phyloP scores from a whole-genome alignment of 148 eudicot genomes.

The Silene latifolia region DNA sequence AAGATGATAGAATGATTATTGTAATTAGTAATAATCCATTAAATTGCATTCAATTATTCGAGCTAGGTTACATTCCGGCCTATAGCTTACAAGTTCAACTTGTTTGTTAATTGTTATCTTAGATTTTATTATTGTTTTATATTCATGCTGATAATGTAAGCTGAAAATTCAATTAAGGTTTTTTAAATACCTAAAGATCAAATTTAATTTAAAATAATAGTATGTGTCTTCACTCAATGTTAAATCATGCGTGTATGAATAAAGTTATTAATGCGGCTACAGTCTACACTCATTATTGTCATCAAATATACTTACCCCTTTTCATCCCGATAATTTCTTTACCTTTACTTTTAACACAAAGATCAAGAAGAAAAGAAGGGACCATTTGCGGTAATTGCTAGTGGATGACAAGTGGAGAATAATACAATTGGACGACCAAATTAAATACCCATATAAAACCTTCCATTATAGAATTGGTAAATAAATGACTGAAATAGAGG shows the following conservation, averaged over 20 bases:
- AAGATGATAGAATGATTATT: background rate
- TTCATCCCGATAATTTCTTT: too few species aligned
- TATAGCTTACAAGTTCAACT: background rate
- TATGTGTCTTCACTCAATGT: background rate
- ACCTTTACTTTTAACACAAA: too few species aligned
- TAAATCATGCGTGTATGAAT: conserved; percentile 1
- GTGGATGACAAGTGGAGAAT: too few species aligned
- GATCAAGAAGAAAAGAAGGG: too few species aligned
- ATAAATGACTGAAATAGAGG: too few species aligned
- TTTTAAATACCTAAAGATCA: background rate
- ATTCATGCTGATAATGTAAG: background rate
- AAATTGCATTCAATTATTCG: too few species aligned
- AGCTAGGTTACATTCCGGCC: conserved; percentile 13
- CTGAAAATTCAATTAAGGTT: background rate
- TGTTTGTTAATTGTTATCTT: background rate
- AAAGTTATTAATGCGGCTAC: conserved; percentile 3
- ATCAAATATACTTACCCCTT: background rate
- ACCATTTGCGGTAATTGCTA: too few species aligned
- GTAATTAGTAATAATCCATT: background rate
- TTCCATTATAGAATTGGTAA: too few species aligned
- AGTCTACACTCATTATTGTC: conserved; percentile 5
- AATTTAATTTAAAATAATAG: background rate
- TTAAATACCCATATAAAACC: too few species aligned
- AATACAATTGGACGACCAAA: too few species aligned
- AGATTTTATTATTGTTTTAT: background rate